These are phyloP conservation scores for Extremus antarcticus DNA, from an alignment of 495 filamentous ascomycete genomes.

Conservation along the genomic window DNA sequence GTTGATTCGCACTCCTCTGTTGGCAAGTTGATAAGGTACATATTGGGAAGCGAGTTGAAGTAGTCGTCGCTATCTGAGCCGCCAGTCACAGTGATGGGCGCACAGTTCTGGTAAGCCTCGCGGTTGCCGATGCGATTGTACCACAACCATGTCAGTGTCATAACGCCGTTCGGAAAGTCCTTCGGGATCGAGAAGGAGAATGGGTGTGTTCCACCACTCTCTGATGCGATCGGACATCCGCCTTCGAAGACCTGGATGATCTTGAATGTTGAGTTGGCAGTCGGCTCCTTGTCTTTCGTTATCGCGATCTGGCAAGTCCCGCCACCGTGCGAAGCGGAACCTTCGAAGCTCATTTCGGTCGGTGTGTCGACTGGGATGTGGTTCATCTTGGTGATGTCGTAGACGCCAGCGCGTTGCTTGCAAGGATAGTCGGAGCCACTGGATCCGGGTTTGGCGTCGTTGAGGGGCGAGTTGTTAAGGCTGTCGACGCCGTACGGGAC, in stretches of 20 bases:
- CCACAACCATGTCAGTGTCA: constrained; percentile 48
- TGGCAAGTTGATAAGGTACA: constrained; percentile 50
- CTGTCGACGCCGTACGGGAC: constrained; percentile 47
- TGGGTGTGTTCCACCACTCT: constrained; percentile 27
- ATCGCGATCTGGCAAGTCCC: constrained; percentile 79
- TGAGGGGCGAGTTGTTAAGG: constrained; percentile 53
- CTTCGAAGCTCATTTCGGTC: constrained; percentile 45
- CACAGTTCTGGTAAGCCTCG: constrained; percentile 45
- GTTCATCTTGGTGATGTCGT: constrained; percentile 35
- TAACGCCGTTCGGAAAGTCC: constrained; percentile 44
- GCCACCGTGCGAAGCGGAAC: constrained; percentile 64
- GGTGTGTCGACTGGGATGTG: constrained; percentile 41
- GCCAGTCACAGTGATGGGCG: constrained; percentile 40
- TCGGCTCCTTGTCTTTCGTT: constrained; percentile 57
- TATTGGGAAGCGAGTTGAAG: constrained; percentile 36
- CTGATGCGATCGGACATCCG: constrained; percentile 51
- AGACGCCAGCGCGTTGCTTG: constrained; percentile 42
- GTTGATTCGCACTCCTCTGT: constrained; percentile 14
- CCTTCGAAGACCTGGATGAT: constrained; percentile 75
- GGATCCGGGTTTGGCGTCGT: constrained; percentile 33
- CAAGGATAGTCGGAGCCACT: constrained; percentile 61
- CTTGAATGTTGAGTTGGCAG: constrained; percentile 50
- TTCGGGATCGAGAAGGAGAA: constrained; percentile 50
- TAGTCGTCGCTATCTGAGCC: constrained; percentile 24
- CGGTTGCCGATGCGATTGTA: constrained; percentile 23